Base-by-base conservation (phyloP, 2,329 filamentous ascomycete species). In the Colletotrichum gloeosporioides region DNA sequence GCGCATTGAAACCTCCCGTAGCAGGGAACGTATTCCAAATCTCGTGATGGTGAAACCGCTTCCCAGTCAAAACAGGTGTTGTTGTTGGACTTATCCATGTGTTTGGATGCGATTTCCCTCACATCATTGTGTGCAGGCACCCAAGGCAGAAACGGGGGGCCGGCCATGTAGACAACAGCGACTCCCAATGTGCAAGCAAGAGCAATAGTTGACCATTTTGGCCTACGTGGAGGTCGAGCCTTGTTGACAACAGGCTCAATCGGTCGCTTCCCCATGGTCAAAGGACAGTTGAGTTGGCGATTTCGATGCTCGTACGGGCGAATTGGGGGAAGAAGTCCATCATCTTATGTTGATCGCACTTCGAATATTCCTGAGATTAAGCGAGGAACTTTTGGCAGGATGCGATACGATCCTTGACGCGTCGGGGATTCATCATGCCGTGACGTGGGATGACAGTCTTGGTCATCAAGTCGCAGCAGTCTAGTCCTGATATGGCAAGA, bases 1-100 rank as follows among this genome's bases (percentile, higher is more conserved):
- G 87, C 86, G 74, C 88, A 89, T 29, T 83, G 80, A 70, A 82
- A 82, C 5, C 62, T 79, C 6, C 79, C 79, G 79, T 87, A 87
- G 80, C 87, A 89, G 12, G 79, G 77, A 29, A 85, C 82, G 71
- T 85, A 89, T 6, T 81, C 75, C 22, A 88, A 80, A 36, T 84
- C 78, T 18, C 77, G 53, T 7, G 82, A 82, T 4, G 87, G 84
- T 7, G 73, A 79, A 57, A 88, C 77, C 13, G 75, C 44, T 3
- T 76, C 39, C 86, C 86, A 87, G 73, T 86, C 77, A 74, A 87
- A 87, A 31, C 36, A n/a, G 12, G 16, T 29, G 22, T 29, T 16
- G 29, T 71, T 27, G 1, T 55, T 71, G 9, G 18, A 29, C 16
- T 34, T 16, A 15, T 18, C 36, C 61, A 4, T 22, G 6, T 18